Evolutionary conservation across 2,329 filamentous ascomycete species (phyloP).

Genomic region (Tolypocladium tundrense): DNA sequence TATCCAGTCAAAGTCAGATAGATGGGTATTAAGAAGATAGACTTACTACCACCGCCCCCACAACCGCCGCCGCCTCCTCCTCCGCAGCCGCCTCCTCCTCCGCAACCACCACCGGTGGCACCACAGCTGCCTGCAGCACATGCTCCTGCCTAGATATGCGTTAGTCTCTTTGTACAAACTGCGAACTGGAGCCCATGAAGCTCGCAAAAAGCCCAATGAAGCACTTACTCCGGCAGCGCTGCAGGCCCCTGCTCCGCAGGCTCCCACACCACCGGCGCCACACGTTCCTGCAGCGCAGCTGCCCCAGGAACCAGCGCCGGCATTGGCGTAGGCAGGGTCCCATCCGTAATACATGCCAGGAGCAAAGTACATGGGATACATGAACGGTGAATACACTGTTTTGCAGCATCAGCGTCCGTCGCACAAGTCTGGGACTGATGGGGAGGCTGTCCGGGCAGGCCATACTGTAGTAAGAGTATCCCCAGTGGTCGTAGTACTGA

Average conservation of each 20-base stretch:
- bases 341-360: conserved; percentile 35
- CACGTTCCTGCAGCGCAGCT: conserved; percentile 38
- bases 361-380: conserved; percentile 30
- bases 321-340: conserved; percentile 23
- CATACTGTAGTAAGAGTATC: conserved; percentile 35
- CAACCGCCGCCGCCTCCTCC: conserved; percentile 13
- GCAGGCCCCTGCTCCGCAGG: conserved; percentile 10
- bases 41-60: background rate
- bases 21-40: no score
- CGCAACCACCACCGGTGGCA: background rate
- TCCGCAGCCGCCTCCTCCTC: conserved; percentile 28
- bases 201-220: background rate
- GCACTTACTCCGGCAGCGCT: background rate
- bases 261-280: conserved; percentile 27
- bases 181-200: background rate
- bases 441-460: background rate
- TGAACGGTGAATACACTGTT: conserved; percentile 34
- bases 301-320: conserved; percentile 26
- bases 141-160: background rate
- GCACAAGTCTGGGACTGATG: background rate
- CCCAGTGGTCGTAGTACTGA: conserved; percentile 45
- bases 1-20: no score
- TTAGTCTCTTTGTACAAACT: background rate
- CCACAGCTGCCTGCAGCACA: background rate
- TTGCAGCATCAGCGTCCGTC: background rate